Evolutionary conservation across 176 grass and related monocot species (phyloP), one percentile per base, ranked within the genome.

Genomic region (Zoysia pacifica): DNA sequence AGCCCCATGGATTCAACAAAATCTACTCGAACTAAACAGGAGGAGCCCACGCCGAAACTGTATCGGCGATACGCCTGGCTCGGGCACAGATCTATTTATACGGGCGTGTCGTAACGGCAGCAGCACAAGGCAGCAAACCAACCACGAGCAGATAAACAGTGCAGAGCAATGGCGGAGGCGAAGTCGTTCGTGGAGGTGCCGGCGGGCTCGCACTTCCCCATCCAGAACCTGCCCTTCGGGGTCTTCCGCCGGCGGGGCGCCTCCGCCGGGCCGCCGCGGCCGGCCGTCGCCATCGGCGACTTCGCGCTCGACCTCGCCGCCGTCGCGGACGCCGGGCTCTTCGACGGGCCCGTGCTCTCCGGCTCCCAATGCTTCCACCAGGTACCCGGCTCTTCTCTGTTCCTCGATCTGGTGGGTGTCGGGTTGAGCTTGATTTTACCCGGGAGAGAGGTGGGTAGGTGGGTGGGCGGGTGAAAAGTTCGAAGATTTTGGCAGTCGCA

Each of bases 151-250:
- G 9, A n/a, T 1, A 28, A 14, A 4, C 38, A 37, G 47, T 28
- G 36, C 15, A 19, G 11, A 71, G 81, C 81, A 84, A 81, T 80
- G 87, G 76, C 69, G 50, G 76, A 62, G 65, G 62, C 36, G 69
- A 48, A 44, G 72, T 95, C 96, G 28, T 98, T 98, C 81, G 92
- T 98, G 73, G 84, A 98, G 62, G 96, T 98, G 59, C 28, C 81
- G 16, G 72, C 54, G 44, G 90, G 73, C 6, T 98, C 96, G 20
- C 90, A 98, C 88, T 98, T 98, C 90, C 92, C 96, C 42, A 85
- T 91, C 64, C 89, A 98, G 86, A 98, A 98, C 84, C 96, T 98
- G 2, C 96, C 95, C 45, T 98, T 89, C 80, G 96, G 96, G 56
- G 90, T 95, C 83, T 89, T 93, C 90, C 78, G 88, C 69, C 69